Evolutionary conservation across 2,329 filamentous ascomycete genomes (phyloP), one percentile per base, ranked within the genome.

Genomic region (Curvularia spicifera): DNA sequence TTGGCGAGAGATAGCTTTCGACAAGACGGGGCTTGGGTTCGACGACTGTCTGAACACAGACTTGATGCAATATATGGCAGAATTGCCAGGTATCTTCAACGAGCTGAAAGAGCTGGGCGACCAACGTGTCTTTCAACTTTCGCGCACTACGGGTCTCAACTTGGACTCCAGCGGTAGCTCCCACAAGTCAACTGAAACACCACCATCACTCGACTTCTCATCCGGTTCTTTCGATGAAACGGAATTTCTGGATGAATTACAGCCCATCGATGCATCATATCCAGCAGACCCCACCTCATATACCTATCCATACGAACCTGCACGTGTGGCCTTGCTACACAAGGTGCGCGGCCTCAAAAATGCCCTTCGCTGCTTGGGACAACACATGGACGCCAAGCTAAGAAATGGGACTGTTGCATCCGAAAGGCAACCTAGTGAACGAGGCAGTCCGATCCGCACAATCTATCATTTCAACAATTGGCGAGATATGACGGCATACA

Each of bases 1-100:
- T 49, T 76, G 73, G 74, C 63, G 60, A 44, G 61, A 70, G 13
- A 62, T 76, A 18, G 74, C 72, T 15, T 76, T 76, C 53, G 72
- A 75, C 53, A 71, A 71, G 31, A 67, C 59, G 1, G 69, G 65
- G 1, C 61, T 74, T 8, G 59, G 56, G 24, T 63, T 65, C 35
- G 69, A 74, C 2, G 72, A 73, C 35, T 62, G 65, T 40, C 51
- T 74, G 1, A 69, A 73, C 8, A 70, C 69, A 1, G 69, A 72
- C 20, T 53, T 76, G 15, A 60, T 73, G 35, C 66, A 69, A 28
- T 66, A 61, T 8, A 69, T 74, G 61, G 67, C 71, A 2, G 61
- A 70, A 5, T 55, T 75, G 10, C 69, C 73, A 0, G 65, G 60
- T 2, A 67, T 75, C 18, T 57, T 75, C 6, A 62, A 61, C 33